These are phyloP conservation scores for Psilocybe cubensis DNA, from an alignment of 768 basidiomycete genomes.

Conservation along the genomic window DNA sequence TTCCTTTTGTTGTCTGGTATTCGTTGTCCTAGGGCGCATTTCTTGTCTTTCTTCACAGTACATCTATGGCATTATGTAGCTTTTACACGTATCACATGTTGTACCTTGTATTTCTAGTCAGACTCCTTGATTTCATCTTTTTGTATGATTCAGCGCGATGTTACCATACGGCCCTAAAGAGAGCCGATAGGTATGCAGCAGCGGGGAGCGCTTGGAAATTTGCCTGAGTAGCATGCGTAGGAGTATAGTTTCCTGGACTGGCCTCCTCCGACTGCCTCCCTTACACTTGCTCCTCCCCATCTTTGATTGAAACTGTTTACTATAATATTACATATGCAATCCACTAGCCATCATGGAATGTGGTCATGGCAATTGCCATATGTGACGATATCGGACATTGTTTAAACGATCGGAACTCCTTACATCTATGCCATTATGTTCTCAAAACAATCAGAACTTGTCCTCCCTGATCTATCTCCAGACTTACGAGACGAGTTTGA, in stretches of 20 bases:
- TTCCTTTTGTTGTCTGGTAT: conserved; percentile 1
- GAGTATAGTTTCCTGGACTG: no score
- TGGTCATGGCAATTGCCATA: neutral
- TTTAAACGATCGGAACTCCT: conserved; percentile 6
- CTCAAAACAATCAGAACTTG: conserved; percentile 35
- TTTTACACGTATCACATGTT: conserved; percentile 24
- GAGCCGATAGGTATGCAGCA: no score
- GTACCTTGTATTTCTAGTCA: conserved; percentile 34
- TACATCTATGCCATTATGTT: conserved; percentile 37
- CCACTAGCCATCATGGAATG: no score
- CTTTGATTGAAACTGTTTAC: no score
- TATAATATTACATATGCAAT: no score
- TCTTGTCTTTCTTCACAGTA: conserved; percentile 3
- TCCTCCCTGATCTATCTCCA: conserved; percentile 56
- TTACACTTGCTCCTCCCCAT: no score
- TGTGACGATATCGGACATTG: neutral
- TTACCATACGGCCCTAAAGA: neutral
- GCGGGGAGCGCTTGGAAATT: no score
- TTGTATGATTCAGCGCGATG: neutral
- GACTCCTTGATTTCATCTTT: conserved; percentile 1
- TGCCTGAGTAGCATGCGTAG: no score
- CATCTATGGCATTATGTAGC: conserved; percentile 24
- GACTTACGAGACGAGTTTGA: conserved; percentile 59
- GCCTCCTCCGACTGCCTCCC: no score
- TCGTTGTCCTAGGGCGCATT: neutral